Conservation (phyloP, 2,329 filamentous ascomycete genomes). For the Aspergillus novofumigatus region DNA sequence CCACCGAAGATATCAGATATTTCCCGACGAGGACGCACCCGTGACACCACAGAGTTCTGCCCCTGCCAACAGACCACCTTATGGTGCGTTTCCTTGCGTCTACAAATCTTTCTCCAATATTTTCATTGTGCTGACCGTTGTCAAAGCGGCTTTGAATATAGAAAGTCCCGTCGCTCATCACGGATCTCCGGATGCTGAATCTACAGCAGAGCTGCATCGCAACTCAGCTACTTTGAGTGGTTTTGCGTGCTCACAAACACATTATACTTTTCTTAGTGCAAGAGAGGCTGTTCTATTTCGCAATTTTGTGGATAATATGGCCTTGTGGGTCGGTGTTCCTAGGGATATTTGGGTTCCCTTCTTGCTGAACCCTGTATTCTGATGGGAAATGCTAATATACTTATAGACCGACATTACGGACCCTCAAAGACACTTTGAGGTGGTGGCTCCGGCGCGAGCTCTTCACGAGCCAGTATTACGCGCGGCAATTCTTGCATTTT, state of each 20-base stretch:
- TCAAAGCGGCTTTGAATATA: not conserved
- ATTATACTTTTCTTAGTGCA: conserved; percentile 6
- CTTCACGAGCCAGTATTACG: conserved; percentile 29
- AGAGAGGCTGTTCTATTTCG: conserved; percentile 21
- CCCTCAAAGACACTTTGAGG: conserved; percentile 27
- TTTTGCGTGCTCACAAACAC: not conserved
- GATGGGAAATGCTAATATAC: not conserved
- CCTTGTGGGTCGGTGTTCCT: conserved; percentile 24
- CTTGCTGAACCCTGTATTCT: not conserved
- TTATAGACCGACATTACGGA: conserved; percentile 31
- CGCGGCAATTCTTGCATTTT: conserved; percentile 31
- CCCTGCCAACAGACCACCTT: not conserved
- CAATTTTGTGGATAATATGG: conserved; percentile 32
- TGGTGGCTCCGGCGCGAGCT: conserved; percentile 27
- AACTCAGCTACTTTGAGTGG: not conserved
- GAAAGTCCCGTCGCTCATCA: not conserved
- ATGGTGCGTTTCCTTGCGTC: not conserved
- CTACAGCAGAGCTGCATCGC: not conserved
- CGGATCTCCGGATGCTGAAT: not conserved
- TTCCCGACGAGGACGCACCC: not conserved
- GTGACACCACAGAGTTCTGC: not conserved
- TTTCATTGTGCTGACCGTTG: not conserved
- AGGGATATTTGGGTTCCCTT: not conserved
- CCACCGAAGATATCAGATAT: not conserved
- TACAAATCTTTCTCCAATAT: not conserved